phyloP scores from a whole-genome alignment of 2,329 filamentous ascomycete genomes.

The Xylaria sp. region DNA sequence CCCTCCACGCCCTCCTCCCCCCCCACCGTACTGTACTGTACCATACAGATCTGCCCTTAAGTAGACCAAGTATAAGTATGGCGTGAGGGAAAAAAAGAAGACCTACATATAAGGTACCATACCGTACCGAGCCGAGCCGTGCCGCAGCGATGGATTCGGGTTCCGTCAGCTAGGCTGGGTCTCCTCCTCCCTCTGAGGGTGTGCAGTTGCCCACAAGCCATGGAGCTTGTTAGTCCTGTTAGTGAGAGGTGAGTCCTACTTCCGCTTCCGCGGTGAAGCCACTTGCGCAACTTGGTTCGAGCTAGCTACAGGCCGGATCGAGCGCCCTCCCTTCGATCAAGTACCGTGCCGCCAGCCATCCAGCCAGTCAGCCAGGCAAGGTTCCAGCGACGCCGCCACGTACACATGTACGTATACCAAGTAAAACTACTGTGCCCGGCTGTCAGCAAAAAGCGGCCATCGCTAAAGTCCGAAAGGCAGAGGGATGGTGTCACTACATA shows the following conservation, averaged over 20 bases:
- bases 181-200: background rate
- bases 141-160: constrained; percentile 15
- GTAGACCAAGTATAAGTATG: background rate
- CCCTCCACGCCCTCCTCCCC: too few species aligned
- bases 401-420: too few species aligned
- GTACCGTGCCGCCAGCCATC: background rate
- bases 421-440: too few species aligned
- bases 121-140: constrained; percentile 23
- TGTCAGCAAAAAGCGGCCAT: too few species aligned
- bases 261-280: constrained; percentile 4
- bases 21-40: background rate
- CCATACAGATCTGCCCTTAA: constrained; percentile 3
- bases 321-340: background rate
- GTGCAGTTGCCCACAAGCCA: background rate
- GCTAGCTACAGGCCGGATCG: background rate
- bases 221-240: background rate
- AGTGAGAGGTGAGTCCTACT: background rate
- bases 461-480: too few species aligned
- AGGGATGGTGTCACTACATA: too few species aligned
- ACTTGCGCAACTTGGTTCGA: background rate
- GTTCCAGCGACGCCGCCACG: too few species aligned
- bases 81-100: too few species aligned
- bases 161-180: constrained; percentile 4
- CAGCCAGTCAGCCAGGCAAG: too few species aligned
- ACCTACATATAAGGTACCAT: constrained; percentile 19